Conservation (phyloP, 2,329 filamentous ascomycete species). For the Ophidiomyces ophidiicola region DNA sequence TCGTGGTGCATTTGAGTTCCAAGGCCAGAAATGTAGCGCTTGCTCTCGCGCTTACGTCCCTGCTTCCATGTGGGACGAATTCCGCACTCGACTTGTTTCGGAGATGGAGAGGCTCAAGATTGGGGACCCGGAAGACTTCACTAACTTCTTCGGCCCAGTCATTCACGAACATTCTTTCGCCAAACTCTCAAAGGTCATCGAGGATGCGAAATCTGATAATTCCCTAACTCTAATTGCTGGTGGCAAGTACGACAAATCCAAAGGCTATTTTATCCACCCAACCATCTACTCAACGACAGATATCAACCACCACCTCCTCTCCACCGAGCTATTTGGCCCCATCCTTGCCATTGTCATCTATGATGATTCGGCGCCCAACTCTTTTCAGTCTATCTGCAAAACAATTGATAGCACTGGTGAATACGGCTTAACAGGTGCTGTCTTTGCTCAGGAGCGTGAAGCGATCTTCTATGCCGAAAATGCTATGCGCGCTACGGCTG, state of each 20-base stretch:
- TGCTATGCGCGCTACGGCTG: slow-evolving; percentile 28
- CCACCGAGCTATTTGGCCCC: slow-evolving; percentile 71
- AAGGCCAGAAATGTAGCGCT: slow-evolving; percentile 84
- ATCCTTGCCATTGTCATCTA: slow-evolving; percentile 65
- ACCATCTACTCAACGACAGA: slow-evolving; percentile 68
- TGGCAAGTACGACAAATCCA: slow-evolving; percentile 62
- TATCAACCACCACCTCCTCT: slow-evolving; percentile 61
- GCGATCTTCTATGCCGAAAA: slow-evolving; percentile 28
- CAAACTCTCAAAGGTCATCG: slow-evolving; percentile 64
- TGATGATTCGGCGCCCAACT: slow-evolving; percentile 55
- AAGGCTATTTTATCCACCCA: slow-evolving; percentile 73
- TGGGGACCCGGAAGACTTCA: slow-evolving; percentile 56
- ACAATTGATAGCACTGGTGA: slow-evolving; percentile 32
- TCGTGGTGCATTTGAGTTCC: slow-evolving; percentile 79
- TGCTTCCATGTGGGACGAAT: slow-evolving; percentile 59
- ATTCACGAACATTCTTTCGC: slow-evolving; percentile 74
- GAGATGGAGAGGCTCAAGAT: slow-evolving; percentile 60
- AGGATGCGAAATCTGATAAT: slow-evolving; percentile 64
- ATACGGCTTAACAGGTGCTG: slow-evolving; percentile 34
- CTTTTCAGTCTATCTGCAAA: slow-evolving; percentile 48
- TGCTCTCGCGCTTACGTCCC: slow-evolving; percentile 71
- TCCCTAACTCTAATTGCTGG: slow-evolving; percentile 62
- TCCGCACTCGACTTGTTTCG: slow-evolving; percentile 53
- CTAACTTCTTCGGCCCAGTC: slow-evolving; percentile 76
- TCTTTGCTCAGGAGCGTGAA: slow-evolving; percentile 32